These are phyloP conservation scores for Amphibolis antarctica DNA, from an alignment of 106 monocot species.

Conservation along the genomic window DNA sequence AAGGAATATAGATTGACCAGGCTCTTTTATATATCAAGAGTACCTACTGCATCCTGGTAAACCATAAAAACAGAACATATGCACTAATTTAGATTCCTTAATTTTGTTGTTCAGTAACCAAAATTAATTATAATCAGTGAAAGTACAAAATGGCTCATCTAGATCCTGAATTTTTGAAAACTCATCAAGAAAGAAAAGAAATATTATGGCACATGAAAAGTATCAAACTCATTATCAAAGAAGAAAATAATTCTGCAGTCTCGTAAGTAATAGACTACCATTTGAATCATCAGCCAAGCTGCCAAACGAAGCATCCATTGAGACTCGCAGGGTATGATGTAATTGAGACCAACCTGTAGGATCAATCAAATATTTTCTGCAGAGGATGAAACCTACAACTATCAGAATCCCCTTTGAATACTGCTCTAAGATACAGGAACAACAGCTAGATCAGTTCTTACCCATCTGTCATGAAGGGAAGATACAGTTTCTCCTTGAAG, in stretches of 20 bases:
- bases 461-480: constrained; percentile 9
- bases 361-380: background rate
- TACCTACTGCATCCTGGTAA: too few species aligned
- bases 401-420: background rate
- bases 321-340: constrained; percentile 7
- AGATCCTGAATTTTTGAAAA: too few species aligned
- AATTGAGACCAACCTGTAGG: background rate
- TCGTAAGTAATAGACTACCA: constrained; percentile 2
- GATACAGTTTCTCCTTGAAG: constrained; percentile 8
- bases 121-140: too few species aligned
- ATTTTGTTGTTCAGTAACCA: too few species aligned
- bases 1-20: too few species aligned
- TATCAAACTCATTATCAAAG: background rate
- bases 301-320: constrained; percentile 21
- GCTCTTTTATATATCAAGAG: too few species aligned
- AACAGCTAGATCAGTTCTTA: background rate
- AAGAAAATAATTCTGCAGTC: background rate
- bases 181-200: background rate
- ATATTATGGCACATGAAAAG: background rate
- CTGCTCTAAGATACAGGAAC: background rate
- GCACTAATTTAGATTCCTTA: too few species aligned
- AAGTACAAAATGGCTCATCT: too few species aligned
- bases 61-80: too few species aligned
- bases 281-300: constrained; percentile 16
- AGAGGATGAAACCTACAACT: background rate